Evolutionary conservation across 73 alveolate species (phyloP), one percentile per base, ranked within the genome.

Genomic region (Paramecium tetraurelia): DNA sequence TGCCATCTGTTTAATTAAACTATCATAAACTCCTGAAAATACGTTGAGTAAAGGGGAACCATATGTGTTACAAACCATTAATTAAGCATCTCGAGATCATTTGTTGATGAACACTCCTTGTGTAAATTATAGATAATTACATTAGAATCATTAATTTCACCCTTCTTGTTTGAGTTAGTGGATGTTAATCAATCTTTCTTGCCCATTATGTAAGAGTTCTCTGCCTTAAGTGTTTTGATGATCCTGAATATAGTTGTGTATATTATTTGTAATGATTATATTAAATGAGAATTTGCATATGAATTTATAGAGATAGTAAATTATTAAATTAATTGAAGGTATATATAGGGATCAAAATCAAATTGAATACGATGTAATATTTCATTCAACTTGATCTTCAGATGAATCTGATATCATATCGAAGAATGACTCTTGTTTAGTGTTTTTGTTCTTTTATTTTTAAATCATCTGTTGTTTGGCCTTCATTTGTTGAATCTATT

Each of bases 381-480:
- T 0, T 63, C 84, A 63, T 31, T 63, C 84, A 6, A 27, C 48
- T 63, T 33, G 12, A 12, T 63, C 84, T 5, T 80, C 90, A 44
- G 90, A 80, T 8, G 75, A 20, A 31, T 80, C 90, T 7, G 90
- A 24, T 31, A 80, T 40, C 43, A 80, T 43, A 80, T 80, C 90
- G 24, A 80, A 80, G 48, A 80, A 80, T 1, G 90, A 80, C 7
- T 80, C 90, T 22, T 80, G 14, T 80, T 80, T 80, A 3, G 70
- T 24, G 16, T n/a, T 48, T 44, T 80, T 80, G 18, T 80, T 80
- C 16, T 80, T 80, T 35, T 20, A 41, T 80, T 80, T 80, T 80
- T 33, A 80, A 7, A 41, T 2, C 29, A 22, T 44, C 24, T 41
- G 48, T 44, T 80, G 38, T 35, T 80, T 80, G 9, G 22, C 46